Percentiles rank a stretch among this genome's conserved stretches.
Evolutionary conservation across 1,284 basidiomycete genomes (phyloP).

Genomic region (Ustilago vetiveriae): DNA sequence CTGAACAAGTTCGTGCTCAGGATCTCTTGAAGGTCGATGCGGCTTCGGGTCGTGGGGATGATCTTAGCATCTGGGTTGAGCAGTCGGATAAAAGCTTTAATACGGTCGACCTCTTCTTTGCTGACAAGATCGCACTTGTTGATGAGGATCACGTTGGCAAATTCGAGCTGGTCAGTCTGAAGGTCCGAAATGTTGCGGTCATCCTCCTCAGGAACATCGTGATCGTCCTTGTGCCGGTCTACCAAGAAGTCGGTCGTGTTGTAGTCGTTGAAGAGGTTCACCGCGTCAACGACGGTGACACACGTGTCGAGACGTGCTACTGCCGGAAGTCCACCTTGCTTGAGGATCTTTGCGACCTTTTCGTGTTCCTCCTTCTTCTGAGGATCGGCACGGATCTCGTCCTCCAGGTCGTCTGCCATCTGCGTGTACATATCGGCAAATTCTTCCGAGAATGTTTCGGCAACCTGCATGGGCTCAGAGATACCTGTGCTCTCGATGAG

Average conservation of each 20-base stretch:
- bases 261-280: constrained; percentile 68
- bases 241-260: constrained; percentile 70
- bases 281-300: constrained; percentile 55
- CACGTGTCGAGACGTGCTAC: constrained; percentile 64
- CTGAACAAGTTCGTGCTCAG: constrained; percentile 67
- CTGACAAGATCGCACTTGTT: constrained; percentile 69
- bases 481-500: constrained; percentile 70
- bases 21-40: constrained; percentile 68
- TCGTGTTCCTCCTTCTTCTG: constrained; percentile 53
- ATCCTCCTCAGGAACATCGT: constrained; percentile 67
- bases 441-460: constrained; percentile 68
- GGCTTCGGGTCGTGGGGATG: constrained; percentile 64
- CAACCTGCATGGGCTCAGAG: constrained; percentile 69
- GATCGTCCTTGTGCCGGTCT: constrained; percentile 64
- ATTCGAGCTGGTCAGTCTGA: constrained; percentile 68
- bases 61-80: constrained; percentile 69
- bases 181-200: constrained; percentile 70
- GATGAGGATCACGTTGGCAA: constrained; percentile 69
- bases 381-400: constrained; percentile 43
- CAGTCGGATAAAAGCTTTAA: constrained; percentile 66
- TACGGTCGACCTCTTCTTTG: constrained; percentile 60
- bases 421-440: constrained; percentile 65
- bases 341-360: constrained; percentile 68
- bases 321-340: constrained; percentile 68
- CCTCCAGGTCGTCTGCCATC: constrained; percentile 59